These are phyloP conservation scores for Paramecium bursaria DNA, from an alignment of 73 alveolate genomes.

Conservation along the genomic window DNA sequence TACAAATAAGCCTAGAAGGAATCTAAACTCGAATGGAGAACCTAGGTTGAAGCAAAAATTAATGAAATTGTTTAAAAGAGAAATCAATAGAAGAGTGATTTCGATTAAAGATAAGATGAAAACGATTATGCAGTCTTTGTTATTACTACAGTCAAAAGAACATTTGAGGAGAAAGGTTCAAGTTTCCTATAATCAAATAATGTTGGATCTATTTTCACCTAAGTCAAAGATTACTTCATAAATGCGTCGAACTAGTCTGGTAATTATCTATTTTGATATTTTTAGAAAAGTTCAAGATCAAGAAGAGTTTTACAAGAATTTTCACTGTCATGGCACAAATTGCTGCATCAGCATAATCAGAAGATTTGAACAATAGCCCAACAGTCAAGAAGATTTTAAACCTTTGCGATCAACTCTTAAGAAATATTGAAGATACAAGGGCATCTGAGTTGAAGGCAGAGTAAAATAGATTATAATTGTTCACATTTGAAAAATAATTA, in stretches of 20 bases:
- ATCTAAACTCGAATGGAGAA: conserved; percentile 30
- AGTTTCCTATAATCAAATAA: conserved; percentile 17
- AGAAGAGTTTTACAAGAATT: conserved; percentile 28
- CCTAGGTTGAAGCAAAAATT: conserved; percentile 20
- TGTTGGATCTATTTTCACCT: background rate
- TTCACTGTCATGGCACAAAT: conserved; percentile 47
- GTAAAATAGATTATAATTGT: conserved; percentile 44
- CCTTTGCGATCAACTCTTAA: conserved; percentile 39
- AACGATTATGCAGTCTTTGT: conserved; percentile 54
- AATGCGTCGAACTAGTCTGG: conserved; percentile 57
- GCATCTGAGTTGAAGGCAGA: conserved; percentile 39
- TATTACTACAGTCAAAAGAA: conserved; percentile 57
- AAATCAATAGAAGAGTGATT: conserved; percentile 32
- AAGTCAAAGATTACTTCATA: conserved; percentile 42
- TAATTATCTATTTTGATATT: background rate
- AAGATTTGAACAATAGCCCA: conserved; percentile 46
- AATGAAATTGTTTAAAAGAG: conserved; percentile 36
- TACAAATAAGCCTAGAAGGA: conserved; percentile 44
- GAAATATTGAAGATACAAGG: conserved; percentile 40
- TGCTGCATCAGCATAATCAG: conserved; percentile 15
- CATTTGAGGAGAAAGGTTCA: conserved; percentile 20
- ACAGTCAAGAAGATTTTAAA: conserved; percentile 30
- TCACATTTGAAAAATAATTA: conserved; percentile 6
- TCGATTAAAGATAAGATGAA: conserved; percentile 43
- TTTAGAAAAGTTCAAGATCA: conserved; percentile 42